Base-by-base conservation (phyloP, 2,329 filamentous ascomycete species). In the Sporothrix pallida region DNA sequence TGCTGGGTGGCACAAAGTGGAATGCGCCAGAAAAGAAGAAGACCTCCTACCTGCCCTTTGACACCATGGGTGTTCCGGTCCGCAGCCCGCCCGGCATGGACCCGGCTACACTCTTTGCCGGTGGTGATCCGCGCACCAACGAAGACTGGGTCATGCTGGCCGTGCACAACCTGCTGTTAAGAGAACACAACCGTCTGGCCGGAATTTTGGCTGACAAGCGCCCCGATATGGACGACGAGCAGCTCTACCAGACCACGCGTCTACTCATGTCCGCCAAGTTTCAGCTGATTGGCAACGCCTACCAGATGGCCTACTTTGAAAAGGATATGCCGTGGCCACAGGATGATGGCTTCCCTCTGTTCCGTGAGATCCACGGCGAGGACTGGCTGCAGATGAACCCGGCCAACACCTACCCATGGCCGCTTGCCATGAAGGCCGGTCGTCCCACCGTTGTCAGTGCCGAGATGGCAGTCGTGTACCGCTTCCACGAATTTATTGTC, bases 251-350 rank as follows among this genome's bases (percentile, higher is more conserved):
- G 67, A 76, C 75, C 6, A 73, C 70, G 15, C 71, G 75, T n/a
- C 70, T 76, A 5, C 12, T 76, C 15, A 46, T 76, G 65, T 74
- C 75, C 26, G 74, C 75, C 72, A 76, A 76, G 72, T 74, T 75
- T 23, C 63, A 71, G 20, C 72, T 76, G 12, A 73, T 76, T 15
- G 75, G 69, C 72, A 76, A 76, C 68, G 62, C 72, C 2, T 76
- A 76, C 72, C 75, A 76, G 71, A 76, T 76, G 75, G 75, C 75
- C 13, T 76, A 76, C 69, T 75, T 73, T 44, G 68, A 71, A 7
- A 73, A 73, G 44, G 63, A 69, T 42, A 76, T 76, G 75, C 75
- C 74, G 42, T 76, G 75, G 75, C 75, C 75, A 3, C 42, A 48
- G 15, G 74, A 75, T 56, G 75, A 76, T 23, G 75, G 75, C 37